Evolutionary conservation across 306 rosid species (phyloP).

Genomic region (Leucaena leucocephala): DNA sequence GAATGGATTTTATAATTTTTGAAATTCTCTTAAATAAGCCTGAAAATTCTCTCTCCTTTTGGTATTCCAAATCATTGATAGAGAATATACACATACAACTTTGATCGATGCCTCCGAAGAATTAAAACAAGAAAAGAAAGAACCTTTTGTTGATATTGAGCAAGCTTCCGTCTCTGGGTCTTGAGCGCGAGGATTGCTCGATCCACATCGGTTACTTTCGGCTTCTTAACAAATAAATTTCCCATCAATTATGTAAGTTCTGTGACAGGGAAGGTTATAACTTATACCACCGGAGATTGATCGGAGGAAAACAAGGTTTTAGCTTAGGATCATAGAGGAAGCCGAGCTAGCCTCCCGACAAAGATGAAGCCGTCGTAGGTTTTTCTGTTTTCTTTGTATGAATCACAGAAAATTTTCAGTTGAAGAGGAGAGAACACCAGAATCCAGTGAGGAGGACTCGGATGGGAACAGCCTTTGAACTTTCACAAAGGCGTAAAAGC

Average conservation of each 20-base stretch:
- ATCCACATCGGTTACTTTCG: slow-evolving; percentile 94
- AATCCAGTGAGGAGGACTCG: neutral
- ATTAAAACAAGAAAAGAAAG: neutral
- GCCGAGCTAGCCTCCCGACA: neutral
- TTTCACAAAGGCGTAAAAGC: neutral
- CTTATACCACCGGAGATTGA: neutral
- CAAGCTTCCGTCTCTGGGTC: slow-evolving; percentile 96
- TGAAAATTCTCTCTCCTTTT: neutral
- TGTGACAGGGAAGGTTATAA: neutral
- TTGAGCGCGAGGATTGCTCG: slow-evolving; percentile 93
- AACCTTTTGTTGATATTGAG: slow-evolving; percentile 93
- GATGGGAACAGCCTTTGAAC: slow-evolving; percentile 15
- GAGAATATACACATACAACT: neutral
- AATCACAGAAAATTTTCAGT: neutral
- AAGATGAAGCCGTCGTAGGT: neutral
- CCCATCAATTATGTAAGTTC: slow-evolving; percentile 59
- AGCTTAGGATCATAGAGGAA: neutral
- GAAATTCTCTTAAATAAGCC: neutral
- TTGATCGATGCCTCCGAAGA: neutral
- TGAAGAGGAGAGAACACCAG: slow-evolving; percentile 2
- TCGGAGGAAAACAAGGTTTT: too few relatives aligned
- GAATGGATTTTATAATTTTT: neutral
- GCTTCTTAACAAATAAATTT: slow-evolving; percentile 88
- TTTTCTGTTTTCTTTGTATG: neutral
- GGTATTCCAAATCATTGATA: neutral